Percentiles rank a stretch among this genome's conserved stretches.
These are phyloP conservation scores for Eimeria acervulina DNA, from an alignment of 169 alveolate genomes.

Conservation along the genomic window DNA sequence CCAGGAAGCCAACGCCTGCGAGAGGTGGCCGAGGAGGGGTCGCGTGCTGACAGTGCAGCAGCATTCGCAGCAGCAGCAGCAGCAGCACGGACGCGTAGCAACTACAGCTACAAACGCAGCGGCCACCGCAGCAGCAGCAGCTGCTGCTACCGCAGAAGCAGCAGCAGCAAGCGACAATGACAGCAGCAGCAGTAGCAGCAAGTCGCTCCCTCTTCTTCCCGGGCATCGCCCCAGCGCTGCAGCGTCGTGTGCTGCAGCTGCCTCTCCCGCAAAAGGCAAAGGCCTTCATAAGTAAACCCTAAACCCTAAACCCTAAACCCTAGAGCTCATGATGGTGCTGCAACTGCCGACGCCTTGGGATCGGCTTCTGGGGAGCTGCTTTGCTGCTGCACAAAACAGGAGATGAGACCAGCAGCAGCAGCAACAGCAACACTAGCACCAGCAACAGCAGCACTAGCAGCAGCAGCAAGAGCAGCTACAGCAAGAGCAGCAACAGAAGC, in stretches of 20 bases:
- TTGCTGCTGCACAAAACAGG: too few relatives aligned
- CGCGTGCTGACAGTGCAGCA: not conserved
- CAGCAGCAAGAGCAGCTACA: not conserved
- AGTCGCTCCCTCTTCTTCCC: slow-evolving; percentile 72
- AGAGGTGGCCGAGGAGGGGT: not conserved
- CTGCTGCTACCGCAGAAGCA: not conserved
- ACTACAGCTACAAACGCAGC: not conserved
- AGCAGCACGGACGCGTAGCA: not conserved
- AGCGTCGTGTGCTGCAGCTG: slow-evolving; percentile 69
- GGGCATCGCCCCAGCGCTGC: slow-evolving; percentile 74
- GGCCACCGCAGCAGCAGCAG: not conserved
- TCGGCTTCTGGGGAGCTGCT: too few relatives aligned
- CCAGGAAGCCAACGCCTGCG: not conserved
- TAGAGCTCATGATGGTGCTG: not conserved
- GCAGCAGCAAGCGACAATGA: not conserved
- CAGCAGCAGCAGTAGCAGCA: slow-evolving; percentile 25
- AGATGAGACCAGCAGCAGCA: not conserved
- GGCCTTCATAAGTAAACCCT: not conserved
- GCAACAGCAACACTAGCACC: too few relatives aligned
- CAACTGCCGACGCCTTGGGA: not conserved
- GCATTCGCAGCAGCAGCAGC: not conserved
- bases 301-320: not conserved
- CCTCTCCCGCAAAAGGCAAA: slow-evolving; percentile 63
- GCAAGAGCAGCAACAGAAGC: not conserved
- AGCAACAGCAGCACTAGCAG: not conserved